phyloP scores from a whole-genome alignment of 257 asterid genomes.

The Paraleonurus japonicus region DNA sequence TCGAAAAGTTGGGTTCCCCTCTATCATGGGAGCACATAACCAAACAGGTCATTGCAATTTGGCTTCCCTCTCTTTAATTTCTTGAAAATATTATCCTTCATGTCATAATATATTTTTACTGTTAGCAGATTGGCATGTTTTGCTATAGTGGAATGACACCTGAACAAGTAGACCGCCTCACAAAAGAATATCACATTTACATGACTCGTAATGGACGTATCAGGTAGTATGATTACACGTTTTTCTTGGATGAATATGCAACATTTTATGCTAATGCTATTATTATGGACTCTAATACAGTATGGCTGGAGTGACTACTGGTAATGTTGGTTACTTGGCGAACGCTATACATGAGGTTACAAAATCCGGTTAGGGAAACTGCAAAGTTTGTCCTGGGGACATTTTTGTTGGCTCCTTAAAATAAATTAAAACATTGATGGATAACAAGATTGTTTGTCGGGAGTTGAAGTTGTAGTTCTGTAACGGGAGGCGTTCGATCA shows the following conservation, averaged over 20 bases:
- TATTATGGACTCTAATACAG: constrained; percentile 37
- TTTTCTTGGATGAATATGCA: background rate
- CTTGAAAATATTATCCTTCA: background rate
- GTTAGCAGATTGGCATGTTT: constrained; percentile 90
- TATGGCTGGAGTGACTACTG: constrained; percentile 97
- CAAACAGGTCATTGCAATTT: constrained; percentile 62
- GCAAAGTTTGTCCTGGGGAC: background rate
- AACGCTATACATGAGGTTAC: constrained; percentile 89
- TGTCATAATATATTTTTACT: background rate
- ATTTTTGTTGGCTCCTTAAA: constrained; percentile 11
- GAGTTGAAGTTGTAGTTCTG: background rate
- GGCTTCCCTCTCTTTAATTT: background rate
- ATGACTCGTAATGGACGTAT: constrained; percentile 97
- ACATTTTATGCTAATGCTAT: background rate
- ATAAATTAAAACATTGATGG: constrained; percentile 20
- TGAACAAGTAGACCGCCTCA: constrained; percentile 95
- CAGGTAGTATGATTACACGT: constrained; percentile 46
- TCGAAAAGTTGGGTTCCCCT: constrained; percentile 85
- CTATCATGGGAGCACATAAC: constrained; percentile 96
- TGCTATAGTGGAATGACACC: constrained; percentile 98
- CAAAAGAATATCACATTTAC: constrained; percentile 82
- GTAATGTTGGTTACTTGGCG: constrained; percentile 88
- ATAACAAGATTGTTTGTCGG: background rate
- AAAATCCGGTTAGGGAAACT: constrained; percentile 48
- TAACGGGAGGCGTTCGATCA: constrained; percentile 3